Percentiles rank a stretch among this genome's conserved stretches.
phyloP scores from a whole-genome alignment of 2,329 filamentous ascomycete genomes.

The Fusarium domesticum region DNA sequence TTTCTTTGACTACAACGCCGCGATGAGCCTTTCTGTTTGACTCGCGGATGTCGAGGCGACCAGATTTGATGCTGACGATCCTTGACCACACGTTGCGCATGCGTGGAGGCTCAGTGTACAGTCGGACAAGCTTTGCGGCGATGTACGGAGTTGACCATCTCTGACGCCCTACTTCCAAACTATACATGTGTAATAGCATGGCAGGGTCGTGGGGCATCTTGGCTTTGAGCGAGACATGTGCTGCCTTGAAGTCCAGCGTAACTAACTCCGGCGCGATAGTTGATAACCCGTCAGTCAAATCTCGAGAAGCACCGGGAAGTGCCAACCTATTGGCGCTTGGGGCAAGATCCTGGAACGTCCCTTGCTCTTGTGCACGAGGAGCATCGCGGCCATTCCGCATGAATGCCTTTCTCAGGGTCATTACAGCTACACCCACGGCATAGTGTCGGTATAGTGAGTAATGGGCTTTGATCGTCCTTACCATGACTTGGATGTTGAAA shows the following conservation, averaged over 20 bases:
- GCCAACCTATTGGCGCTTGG: constrained; percentile 35
- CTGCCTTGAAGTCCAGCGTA: constrained; percentile 76
- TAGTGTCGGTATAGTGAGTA: constrained; percentile 96
- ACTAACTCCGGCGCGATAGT: constrained; percentile 60
- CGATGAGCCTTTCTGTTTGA: constrained; percentile 64
- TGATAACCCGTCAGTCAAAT: constrained; percentile 34
- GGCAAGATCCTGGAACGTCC: constrained; percentile 17
- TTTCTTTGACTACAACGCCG: constrained; percentile 65
- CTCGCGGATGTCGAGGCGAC: constrained; percentile 77
- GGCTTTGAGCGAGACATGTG: constrained; percentile 82
- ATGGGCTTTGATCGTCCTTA: constrained; percentile 75
- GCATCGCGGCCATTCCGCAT: constrained; percentile 48
- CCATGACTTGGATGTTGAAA: constrained; percentile 79
- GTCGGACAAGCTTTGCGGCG: constrained; percentile 70
- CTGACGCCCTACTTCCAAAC: constrained; percentile 77
- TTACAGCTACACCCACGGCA: constrained; percentile 75
- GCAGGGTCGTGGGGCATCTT: constrained; percentile 86
- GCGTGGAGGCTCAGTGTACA: constrained; percentile 84
- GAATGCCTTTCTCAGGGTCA: constrained; percentile 71
- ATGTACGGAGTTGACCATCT: constrained; percentile 84
- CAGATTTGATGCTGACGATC: constrained; percentile 76
- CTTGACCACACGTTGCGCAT: constrained; percentile 83
- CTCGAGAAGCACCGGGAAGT: constrained; percentile 35
- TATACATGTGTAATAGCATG: constrained; percentile 85
- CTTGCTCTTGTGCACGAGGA: constrained; percentile 34